These are phyloP conservation scores for Brasilioporus rufonigricans DNA, from an alignment of 768 basidiomycete genomes.

Conservation along the genomic window DNA sequence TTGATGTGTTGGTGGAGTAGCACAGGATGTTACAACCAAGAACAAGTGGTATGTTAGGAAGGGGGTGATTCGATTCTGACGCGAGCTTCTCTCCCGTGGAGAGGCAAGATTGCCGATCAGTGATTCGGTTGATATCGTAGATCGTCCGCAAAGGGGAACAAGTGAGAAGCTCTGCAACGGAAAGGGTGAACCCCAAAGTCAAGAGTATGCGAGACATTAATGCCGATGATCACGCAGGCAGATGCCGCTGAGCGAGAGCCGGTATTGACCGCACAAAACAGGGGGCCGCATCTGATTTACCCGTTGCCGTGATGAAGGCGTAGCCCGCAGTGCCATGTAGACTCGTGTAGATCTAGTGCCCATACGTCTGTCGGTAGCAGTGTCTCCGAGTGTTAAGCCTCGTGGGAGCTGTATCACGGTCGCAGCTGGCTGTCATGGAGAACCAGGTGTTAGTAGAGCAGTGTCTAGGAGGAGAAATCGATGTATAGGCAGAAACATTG, in stretches of 20 bases:
- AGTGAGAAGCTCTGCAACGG: background rate
- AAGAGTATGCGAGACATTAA: too few species aligned
- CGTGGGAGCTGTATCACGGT: background rate
- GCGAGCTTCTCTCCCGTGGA: background rate
- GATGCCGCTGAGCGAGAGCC: too few species aligned
- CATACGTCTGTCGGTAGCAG: background rate
- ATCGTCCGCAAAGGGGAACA: background rate
- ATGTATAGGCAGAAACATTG: too few species aligned
- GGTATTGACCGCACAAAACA: too few species aligned
- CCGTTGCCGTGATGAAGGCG: background rate
- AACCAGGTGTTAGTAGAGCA: background rate
- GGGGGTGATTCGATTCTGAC: background rate
- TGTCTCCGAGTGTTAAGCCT: background rate
- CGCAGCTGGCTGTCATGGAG: background rate
- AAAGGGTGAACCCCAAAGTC: too few species aligned
- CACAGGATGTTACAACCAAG: background rate
- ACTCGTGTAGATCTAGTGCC: background rate
- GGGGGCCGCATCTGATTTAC: background rate
- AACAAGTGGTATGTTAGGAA: background rate
- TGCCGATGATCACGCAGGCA: too few species aligned
- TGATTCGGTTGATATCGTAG: background rate
- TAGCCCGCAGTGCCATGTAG: background rate
- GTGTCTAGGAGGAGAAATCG: background rate
- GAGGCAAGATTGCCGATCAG: background rate
- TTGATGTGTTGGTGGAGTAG: background rate